phyloP scores from a whole-genome alignment of 148 eudicot species.

The Polygonum aviculare region DNA sequence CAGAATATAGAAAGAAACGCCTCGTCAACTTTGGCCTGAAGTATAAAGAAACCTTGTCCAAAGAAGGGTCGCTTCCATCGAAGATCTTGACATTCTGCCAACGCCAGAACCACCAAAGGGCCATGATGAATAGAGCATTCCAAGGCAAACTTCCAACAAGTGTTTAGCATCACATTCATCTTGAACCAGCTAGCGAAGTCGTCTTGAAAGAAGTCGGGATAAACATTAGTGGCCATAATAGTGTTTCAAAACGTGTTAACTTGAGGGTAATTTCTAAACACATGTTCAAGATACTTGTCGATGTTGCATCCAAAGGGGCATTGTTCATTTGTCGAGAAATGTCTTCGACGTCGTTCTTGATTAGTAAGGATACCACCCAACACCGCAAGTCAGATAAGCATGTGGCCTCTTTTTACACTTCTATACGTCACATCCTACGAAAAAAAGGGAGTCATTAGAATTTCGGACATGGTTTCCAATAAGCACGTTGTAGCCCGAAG shows the following conservation, averaged over 20 bases:
- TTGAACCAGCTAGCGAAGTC: too few species aligned
- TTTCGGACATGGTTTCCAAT: neutral
- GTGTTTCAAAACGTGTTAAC: neutral
- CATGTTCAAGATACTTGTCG: neutral
- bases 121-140: too few species aligned
- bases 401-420: neutral
- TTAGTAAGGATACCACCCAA: neutral
- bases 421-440: neutral
- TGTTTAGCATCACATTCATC: too few species aligned
- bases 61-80: too few species aligned
- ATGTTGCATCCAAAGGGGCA: neutral
- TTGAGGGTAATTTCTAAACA: too few species aligned
- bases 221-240: neutral
- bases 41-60: too few species aligned
- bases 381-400: neutral
- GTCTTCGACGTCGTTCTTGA: neutral
- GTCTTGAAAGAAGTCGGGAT: too few species aligned
- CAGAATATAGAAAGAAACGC: too few species aligned
- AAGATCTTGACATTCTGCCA: too few species aligned
- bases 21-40: too few species aligned
- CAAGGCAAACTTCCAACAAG: too few species aligned
- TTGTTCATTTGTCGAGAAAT: neutral
- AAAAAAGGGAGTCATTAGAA: neutral
- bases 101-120: too few species aligned
- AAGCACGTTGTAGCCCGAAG: neutral